phyloP scores from a whole-genome alignment of 208 protist species.

The Leishmania arabica region DNA sequence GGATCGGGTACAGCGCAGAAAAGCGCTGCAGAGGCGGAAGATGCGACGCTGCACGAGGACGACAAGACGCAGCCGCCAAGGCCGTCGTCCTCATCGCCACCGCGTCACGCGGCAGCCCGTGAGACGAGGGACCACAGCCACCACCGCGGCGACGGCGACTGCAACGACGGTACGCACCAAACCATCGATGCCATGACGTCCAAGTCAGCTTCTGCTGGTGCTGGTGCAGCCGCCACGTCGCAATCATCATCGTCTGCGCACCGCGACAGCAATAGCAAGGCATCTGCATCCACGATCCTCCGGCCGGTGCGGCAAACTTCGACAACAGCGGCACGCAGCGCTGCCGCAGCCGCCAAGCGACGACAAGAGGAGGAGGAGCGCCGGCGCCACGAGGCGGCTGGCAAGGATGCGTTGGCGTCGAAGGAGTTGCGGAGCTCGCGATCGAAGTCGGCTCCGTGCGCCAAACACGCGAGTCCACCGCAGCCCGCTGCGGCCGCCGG shows the following conservation, averaged over 20 bases:
- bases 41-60: background rate
- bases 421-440: background rate
- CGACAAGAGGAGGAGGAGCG: constrained; percentile 6
- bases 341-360: constrained; percentile 6
- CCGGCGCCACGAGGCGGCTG: background rate
- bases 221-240: background rate
- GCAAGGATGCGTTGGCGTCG: background rate
- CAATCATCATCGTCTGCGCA: background rate
- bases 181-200: background rate
- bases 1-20: background rate
- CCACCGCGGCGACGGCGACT: background rate
- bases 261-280: background rate
- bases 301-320: constrained; percentile 19
- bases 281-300: background rate
- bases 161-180: background rate
- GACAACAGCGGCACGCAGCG: constrained; percentile 4
- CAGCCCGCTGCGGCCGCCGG: background rate
- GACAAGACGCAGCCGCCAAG: background rate
- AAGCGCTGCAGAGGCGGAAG: background rate
- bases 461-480: background rate
- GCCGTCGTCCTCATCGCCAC: constrained; percentile 2
- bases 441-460: background rate
- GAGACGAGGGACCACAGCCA: background rate
- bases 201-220: background rate
- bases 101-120: background rate